Evolutionary conservation across 202 grass and related monocot species (phyloP), one percentile per base, ranked within the genome.

Genomic region (Brachypodium distachyon): DNA sequence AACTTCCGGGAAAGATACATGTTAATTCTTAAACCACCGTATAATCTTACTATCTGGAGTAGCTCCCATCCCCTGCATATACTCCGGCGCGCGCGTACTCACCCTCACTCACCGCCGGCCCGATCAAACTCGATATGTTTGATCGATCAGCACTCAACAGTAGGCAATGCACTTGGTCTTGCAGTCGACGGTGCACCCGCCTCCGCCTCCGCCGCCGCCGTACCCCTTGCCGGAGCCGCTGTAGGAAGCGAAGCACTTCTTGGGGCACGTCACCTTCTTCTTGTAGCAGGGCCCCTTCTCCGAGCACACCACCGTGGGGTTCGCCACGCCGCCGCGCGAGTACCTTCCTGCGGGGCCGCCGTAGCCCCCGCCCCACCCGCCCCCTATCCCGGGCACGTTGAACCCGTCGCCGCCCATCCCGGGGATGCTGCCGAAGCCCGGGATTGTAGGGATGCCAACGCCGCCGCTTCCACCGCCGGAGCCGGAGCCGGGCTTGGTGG

Each of bases 121-220:
- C n/a, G n/a, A n/a, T n/a, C n/a, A n/a, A n/a, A n/a, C n/a, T n/a
- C n/a, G n/a, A n/a, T n/a, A n/a, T n/a, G n/a, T n/a, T n/a, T n/a
- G n/a, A n/a, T n/a, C n/a, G n/a, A n/a, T n/a, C n/a, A n/a, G n/a
- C n/a, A n/a, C n/a, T 77, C 80, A 97, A 31, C 94, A 97, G 91
- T 89, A 92, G 0, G 83, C 94, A 26, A 77, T 66, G 85, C 94
- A 97, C 49, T 86, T 90, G 86, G 82, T 87, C 88, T 89, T 97
- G 84, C 94, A 97, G 65, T 97, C 94, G 64, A 97, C 65, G 78
- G 77, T 94, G 83, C 94, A 97, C 2, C 94, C 87, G 6, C 94
- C 94, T 1, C 90, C 94, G 3, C 94, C 94, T 2, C 90, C 94
- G 0, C 94, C 94, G 8, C 86, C 86, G 33, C 94, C 94, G 41